Conservation (phyloP, 164 flowering plant species). For the Magnolia kwangsiensis region DNA sequence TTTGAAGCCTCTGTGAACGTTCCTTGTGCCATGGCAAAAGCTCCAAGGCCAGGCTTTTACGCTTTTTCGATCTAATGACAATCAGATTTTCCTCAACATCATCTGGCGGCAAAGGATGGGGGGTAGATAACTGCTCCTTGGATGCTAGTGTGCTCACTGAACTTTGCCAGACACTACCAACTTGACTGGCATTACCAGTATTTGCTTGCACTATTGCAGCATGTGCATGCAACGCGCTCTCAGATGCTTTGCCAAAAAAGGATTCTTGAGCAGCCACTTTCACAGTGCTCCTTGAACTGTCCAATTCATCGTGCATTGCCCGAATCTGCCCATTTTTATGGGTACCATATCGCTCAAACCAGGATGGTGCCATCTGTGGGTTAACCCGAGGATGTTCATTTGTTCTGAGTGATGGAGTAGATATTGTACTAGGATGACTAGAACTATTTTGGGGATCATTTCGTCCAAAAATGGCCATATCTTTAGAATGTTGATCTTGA, state of each 20-base stretch:
- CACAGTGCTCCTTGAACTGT: conserved; percentile 19
- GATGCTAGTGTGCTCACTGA: conserved; percentile 12
- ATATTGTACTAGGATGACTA: conserved; percentile 19
- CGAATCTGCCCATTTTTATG: conserved; percentile 64
- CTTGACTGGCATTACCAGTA: conserved; percentile 18
- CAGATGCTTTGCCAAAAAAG: conserved; percentile 21
- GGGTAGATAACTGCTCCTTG: conserved; percentile 18
- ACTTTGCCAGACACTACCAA: conserved; percentile 13
- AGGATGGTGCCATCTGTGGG: conserved; percentile 86
- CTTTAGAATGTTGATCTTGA: conserved; percentile 17
- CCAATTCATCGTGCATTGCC: conserved; percentile 24
- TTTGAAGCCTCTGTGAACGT: conserved; percentile 35
- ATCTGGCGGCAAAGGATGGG: conserved; percentile 20
- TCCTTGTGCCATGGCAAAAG: conserved; percentile 60
- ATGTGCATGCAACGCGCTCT: conserved; percentile 16
- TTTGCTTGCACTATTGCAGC: conserved; percentile 19
- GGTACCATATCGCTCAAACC: conserved; percentile 80
- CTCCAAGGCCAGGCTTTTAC: conserved; percentile 37
- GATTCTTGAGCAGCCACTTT: conserved; percentile 20
- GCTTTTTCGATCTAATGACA: conserved; percentile 41
- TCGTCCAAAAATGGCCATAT: neutral
- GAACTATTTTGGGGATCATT: conserved; percentile 26
- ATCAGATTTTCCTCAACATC: conserved; percentile 26
- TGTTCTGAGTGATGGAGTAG: conserved; percentile 19
- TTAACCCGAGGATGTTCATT: conserved; percentile 43